Evolutionary conservation across 192 early-diverging fungal species (phyloP).

Genomic region (Oehlia diaphana): DNA sequence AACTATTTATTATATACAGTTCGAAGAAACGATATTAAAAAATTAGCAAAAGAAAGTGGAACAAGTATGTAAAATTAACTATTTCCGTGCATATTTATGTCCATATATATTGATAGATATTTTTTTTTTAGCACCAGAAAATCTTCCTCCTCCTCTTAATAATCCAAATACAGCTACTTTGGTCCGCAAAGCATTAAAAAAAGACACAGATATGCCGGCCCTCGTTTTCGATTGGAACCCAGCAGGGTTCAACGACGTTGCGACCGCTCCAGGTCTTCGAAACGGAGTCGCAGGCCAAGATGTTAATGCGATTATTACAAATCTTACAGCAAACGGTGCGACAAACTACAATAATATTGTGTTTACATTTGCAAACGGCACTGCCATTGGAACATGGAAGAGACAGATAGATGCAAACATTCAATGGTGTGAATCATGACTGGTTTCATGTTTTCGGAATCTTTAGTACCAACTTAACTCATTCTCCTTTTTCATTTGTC

Average conservation of each 20-base stretch:
- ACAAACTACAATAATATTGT: background rate
- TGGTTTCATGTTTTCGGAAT: no score
- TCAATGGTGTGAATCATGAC: constrained; percentile 13
- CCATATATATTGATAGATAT: no score
- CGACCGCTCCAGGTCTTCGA: background rate
- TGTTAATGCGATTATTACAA: background rate
- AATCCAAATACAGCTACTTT: no score
- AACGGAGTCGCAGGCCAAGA: constrained; percentile 9
- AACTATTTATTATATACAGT: no score
- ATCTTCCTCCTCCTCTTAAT: no score
- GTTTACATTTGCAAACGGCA: constrained; percentile 20
- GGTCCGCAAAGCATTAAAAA: constrained; percentile 2
- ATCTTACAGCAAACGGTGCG: constrained; percentile 16
- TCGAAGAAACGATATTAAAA: no score
- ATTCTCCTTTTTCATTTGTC: background rate
- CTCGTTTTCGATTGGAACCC: constrained; percentile 19
- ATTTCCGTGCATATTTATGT: no score
- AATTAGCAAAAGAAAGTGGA: no score
- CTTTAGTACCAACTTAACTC: background rate
- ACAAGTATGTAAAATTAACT: no score
- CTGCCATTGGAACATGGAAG: background rate
- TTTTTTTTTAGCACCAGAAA: no score
- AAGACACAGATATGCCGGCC: constrained; percentile 16
- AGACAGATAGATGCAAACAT: background rate
- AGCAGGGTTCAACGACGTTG: background rate